phyloP scores from a whole-genome alignment of 2,329 filamentous ascomycete species.

The Sarocladium oryzae region DNA sequence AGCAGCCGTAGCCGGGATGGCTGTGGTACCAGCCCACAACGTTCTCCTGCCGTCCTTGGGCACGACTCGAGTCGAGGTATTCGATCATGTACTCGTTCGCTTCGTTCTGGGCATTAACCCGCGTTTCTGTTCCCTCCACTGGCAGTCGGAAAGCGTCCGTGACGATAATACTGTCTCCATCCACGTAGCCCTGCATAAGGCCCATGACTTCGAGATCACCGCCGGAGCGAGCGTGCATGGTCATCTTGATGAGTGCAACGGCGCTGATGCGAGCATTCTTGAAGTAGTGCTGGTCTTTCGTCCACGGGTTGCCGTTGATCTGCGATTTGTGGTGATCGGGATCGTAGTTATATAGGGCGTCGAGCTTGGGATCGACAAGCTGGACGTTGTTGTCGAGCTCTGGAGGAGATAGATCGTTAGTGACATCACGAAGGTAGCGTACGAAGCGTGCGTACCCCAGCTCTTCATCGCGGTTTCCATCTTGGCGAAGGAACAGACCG shows the following conservation, averaged over 20 bases:
- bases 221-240: conserved; percentile 96
- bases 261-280: conserved; percentile 90
- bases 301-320: conserved; percentile 65
- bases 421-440: conserved; percentile 8
- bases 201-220: conserved; percentile 95
- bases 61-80: conserved; percentile 70
- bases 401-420: conserved; percentile 27
- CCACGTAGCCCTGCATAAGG: conserved; percentile 91
- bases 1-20: conserved; percentile 96
- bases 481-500: conserved; percentile 4
- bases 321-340: conserved; percentile 60
- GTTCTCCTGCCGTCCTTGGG: conserved; percentile 77
- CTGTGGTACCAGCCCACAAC: conserved; percentile 97
- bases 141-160: conserved; percentile 91
- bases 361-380: conserved; percentile 77
- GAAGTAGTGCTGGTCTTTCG: conserved; percentile 75
- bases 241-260: conserved; percentile 95
- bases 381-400: conserved; percentile 83
- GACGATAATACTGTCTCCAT: conserved; percentile 78
- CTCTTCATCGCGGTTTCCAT: conserved; percentile 22
- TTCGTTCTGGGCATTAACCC: conserved; percentile 92
- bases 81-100: conserved; percentile 96
- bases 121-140: conserved; percentile 96
- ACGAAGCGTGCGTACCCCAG: conserved; percentile 18
- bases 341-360: conserved; percentile 87